phyloP scores from a whole-genome alignment of 2,329 filamentous ascomycete species.

The Coniochaeta sp. region DNA sequence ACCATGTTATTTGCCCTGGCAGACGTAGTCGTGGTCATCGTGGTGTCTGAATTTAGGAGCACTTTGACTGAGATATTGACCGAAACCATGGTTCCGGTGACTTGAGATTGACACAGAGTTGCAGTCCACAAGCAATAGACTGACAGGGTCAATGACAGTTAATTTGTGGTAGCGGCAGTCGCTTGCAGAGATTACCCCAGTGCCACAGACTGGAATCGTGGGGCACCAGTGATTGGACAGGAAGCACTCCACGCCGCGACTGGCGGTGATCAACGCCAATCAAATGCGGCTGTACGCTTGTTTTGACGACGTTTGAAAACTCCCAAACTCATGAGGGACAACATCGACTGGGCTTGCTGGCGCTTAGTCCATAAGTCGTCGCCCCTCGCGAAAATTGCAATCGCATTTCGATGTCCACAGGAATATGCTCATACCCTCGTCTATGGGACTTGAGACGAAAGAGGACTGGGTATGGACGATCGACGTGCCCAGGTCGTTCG shows the following conservation, averaged over 20 bases:
- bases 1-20: too few species aligned
- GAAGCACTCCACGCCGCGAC: not conserved
- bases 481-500: not conserved
- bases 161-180: too few species aligned
- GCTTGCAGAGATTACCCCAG: not conserved
- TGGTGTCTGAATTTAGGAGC: too few species aligned
- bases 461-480: not conserved
- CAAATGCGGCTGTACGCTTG: slow-evolving; percentile 3
- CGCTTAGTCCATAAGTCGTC: not conserved
- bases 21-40: too few species aligned
- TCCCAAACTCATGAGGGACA: not conserved
- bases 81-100: too few species aligned
- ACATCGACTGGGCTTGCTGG: not conserved
- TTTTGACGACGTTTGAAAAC: slow-evolving; percentile 9
- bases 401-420: not conserved
- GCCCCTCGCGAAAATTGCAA: not conserved
- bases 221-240: not conserved
- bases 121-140: too few species aligned
- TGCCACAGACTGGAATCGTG: not conserved
- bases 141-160: too few species aligned
- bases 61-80: too few species aligned
- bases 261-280: slow-evolving; percentile 5
- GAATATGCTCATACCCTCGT: not conserved
- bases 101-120: too few species aligned
- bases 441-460: not conserved